Conservation (phyloP, 768 basidiomycete species). For the Trametes meyenii region DNA sequence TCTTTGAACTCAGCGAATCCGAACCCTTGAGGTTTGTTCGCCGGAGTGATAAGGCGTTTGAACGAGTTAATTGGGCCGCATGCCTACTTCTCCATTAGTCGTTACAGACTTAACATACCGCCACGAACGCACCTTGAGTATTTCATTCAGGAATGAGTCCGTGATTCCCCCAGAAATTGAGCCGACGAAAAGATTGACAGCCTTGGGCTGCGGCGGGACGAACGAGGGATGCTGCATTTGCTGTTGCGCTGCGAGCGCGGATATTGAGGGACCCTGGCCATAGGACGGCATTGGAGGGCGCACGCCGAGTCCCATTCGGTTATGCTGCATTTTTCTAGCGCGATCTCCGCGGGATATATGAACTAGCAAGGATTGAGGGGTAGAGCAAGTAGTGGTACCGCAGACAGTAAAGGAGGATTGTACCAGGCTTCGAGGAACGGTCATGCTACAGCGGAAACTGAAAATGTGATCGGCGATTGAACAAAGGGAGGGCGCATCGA, state of each 20-base stretch:
- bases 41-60: constrained; percentile 90
- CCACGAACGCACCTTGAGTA: constrained; percentile 66
- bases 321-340: constrained; percentile 57
- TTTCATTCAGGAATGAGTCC: constrained; percentile 75
- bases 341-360: not conserved
- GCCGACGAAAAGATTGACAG: constrained; percentile 85
- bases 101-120: not conserved
- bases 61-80: constrained; percentile 90
- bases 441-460: too few relatives aligned
- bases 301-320: constrained; percentile 85
- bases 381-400: not conserved
- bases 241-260: constrained; percentile 87
- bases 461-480: too few relatives aligned
- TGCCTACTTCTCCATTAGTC: constrained; percentile 51
- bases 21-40: constrained; percentile 94
- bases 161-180: constrained; percentile 94
- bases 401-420: too few relatives aligned
- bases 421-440: too few relatives aligned
- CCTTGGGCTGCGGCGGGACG: constrained; percentile 71
- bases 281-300: constrained; percentile 85
- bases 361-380: not conserved
- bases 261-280: constrained; percentile 91
- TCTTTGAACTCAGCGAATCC: constrained; percentile 97
- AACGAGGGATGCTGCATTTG: constrained; percentile 57
- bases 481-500: too few relatives aligned